These are phyloP conservation scores for Phytophthora pinifolia DNA, from an alignment of 352 stramenopile genomes.

Conservation along the genomic window DNA sequence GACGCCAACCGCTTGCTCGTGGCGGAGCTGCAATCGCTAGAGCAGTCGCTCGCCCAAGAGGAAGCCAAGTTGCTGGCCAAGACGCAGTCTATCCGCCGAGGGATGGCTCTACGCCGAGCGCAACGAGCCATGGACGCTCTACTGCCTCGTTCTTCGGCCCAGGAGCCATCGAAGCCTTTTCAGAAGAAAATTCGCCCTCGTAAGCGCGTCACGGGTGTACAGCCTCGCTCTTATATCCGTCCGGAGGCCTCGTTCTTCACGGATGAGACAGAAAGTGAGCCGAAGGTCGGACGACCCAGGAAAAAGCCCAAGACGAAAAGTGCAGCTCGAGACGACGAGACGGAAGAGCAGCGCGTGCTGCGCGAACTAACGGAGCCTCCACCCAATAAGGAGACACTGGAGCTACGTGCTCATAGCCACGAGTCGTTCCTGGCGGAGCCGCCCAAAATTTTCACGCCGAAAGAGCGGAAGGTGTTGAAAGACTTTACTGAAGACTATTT, in stretches of 20 bases:
- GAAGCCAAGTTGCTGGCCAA: conserved; percentile 38
- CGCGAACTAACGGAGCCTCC: conserved; percentile 34
- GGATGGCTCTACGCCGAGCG: conserved; percentile 50
- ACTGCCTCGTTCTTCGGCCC: conserved; percentile 2
- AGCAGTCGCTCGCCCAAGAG: conserved; percentile 33
- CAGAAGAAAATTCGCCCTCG: conserved; percentile 16
- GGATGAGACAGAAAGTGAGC: conserved; percentile 31
- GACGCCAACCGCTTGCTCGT: conserved; percentile 47
- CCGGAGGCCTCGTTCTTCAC: conserved; percentile 62
- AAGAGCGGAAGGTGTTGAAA: conserved; percentile 57
- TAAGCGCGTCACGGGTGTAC: conserved; percentile 22
- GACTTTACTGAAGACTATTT: conserved; percentile 44
- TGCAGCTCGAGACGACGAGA: neutral
- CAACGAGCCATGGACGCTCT: conserved; percentile 51
- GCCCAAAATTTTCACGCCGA: conserved; percentile 50
- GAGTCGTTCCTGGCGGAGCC: conserved; percentile 54
- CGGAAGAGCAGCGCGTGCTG: conserved; percentile 6
- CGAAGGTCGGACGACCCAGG: conserved; percentile 28
- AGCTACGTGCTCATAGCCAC: conserved; percentile 54
- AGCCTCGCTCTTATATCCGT: conserved; percentile 61
- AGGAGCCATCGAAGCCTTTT: conserved; percentile 20
- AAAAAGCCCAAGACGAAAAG: conserved; percentile 29
- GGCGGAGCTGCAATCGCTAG: conserved; percentile 37
- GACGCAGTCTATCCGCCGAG: conserved; percentile 50
- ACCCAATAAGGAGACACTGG: conserved; percentile 52